A percentile compares a stretch with the other conserved stretches of the same genome.
Conservation (phyloP, 306 rosid genomes). For the Pyrus bretschneideri region DNA sequence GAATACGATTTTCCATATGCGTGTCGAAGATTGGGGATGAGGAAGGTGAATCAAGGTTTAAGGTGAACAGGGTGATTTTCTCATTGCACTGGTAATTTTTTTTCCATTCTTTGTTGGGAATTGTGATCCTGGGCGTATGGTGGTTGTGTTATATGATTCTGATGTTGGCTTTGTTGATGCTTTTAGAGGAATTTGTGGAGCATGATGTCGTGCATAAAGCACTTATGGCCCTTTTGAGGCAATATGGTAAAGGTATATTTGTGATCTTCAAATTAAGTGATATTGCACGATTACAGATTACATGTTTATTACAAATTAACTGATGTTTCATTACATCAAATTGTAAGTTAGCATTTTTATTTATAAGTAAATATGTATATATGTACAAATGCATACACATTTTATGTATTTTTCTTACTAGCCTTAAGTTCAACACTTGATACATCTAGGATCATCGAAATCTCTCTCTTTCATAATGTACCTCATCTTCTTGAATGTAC, state of each 20-base stretch:
- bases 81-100: conserved; percentile 61
- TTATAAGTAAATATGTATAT: neutral
- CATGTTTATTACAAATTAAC: neutral
- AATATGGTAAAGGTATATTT: conserved; percentile 81
- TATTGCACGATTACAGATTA: neutral
- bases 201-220: conserved; percentile 97
- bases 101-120: neutral
- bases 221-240: conserved; percentile 91
- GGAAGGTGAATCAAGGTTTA: too few relatives aligned
- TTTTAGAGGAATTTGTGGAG: conserved; percentile 91
- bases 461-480: neutral
- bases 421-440: neutral
- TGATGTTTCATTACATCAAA: neutral
- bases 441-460: neutral
- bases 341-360: neutral
- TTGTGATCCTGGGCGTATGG: neutral
- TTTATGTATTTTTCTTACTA: neutral
- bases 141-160: conserved; percentile 20
- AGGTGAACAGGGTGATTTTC: neutral
- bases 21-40: too few relatives aligned
- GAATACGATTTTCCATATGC: too few relatives aligned
- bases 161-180: conserved; percentile 18
- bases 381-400: neutral
- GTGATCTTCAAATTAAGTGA: neutral
- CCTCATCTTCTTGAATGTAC: conserved; percentile 32